phyloP scores from a whole-genome alignment of 1,284 basidiomycete genomes.

The Microbotryum intermedium region DNA sequence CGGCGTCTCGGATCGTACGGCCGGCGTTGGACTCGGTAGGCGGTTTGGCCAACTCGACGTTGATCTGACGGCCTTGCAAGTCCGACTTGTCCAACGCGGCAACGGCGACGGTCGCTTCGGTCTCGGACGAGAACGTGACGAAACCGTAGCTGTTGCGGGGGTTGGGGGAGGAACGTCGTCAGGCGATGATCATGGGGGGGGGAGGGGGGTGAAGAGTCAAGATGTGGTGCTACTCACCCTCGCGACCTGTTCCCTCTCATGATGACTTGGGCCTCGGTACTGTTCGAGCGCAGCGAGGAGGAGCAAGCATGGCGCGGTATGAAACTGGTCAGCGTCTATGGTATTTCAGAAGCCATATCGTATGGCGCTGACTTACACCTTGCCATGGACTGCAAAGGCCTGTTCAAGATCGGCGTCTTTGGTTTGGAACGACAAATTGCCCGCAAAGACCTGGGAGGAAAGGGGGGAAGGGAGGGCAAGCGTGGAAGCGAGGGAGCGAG shows the following conservation, averaged over 20 bases:
- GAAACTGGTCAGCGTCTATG: not conserved
- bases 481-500: not conserved
- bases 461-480: not conserved
- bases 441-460: constrained; percentile 23
- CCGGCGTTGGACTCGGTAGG: constrained; percentile 52
- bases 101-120: constrained; percentile 76
- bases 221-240: constrained; percentile 47
- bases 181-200: not conserved
- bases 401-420: constrained; percentile 23
- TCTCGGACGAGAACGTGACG: constrained; percentile 67
- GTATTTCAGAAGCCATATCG: not conserved
- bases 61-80: constrained; percentile 75
- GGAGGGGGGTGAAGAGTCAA: not conserved
- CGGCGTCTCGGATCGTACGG: constrained; percentile 19
- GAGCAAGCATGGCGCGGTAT: not conserved
- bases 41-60: constrained; percentile 82
- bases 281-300: constrained; percentile 38
- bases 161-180: not conserved
- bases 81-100: constrained; percentile 75
- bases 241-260: constrained; percentile 68
- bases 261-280: constrained; percentile 68
- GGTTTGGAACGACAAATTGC: constrained; percentile 29
- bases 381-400: constrained; percentile 17
- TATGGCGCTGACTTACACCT: constrained; percentile 9
- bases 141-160: constrained; percentile 54